A percentile compares a stretch with the other conserved stretches of the same genome.
These are phyloP conservation scores for Saturnispora bothae DNA, from an alignment of 805 yeast species.

Conservation along the genomic window DNA sequence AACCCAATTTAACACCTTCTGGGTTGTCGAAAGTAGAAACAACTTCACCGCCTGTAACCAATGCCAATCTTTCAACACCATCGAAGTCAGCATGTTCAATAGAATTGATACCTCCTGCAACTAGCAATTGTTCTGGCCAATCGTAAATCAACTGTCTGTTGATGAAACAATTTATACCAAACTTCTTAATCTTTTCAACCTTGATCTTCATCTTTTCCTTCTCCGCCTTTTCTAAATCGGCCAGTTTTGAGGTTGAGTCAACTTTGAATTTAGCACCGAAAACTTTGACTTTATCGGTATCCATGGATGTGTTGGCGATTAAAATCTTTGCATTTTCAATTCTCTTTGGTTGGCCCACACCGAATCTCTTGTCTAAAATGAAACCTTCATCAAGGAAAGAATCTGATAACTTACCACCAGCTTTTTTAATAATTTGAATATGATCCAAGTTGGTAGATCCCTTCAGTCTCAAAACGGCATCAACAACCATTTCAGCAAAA, in stretches of 20 bases:
- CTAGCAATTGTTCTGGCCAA: slow-evolving; percentile 92
- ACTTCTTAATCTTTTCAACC: slow-evolving; percentile 80
- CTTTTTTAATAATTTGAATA: slow-evolving; percentile 85
- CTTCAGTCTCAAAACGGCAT: slow-evolving; percentile 79
- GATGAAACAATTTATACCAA: slow-evolving; percentile 73
- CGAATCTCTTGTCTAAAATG: slow-evolving; percentile 82
- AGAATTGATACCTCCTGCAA: slow-evolving; percentile 79
- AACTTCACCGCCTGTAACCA: slow-evolving; percentile 97
- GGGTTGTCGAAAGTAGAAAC: slow-evolving; percentile 94
- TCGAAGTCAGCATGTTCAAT: slow-evolving; percentile 98
- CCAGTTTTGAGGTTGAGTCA: slow-evolving; percentile 83
- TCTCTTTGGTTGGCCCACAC: slow-evolving; percentile 86
- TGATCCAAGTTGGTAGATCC: slow-evolving; percentile 85
- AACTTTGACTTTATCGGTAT: slow-evolving; percentile 93
- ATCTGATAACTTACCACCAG: slow-evolving; percentile 86
- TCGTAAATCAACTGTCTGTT: slow-evolving; percentile 96
- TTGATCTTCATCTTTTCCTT: slow-evolving; percentile 84
- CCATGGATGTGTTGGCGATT: slow-evolving; percentile 92
- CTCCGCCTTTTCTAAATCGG: slow-evolving; percentile 58
- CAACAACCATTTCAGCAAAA: slow-evolving; percentile 85
- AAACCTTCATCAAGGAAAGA: slow-evolving; percentile 95
- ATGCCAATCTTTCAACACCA: slow-evolving; percentile 92
- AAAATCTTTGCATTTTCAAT: slow-evolving; percentile 76
- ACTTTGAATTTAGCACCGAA: slow-evolving; percentile 98
- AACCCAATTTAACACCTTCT: slow-evolving; percentile 73